phyloP scores from a whole-genome alignment of 352 stramenopile genomes.

The Pythium dissotocum region DNA sequence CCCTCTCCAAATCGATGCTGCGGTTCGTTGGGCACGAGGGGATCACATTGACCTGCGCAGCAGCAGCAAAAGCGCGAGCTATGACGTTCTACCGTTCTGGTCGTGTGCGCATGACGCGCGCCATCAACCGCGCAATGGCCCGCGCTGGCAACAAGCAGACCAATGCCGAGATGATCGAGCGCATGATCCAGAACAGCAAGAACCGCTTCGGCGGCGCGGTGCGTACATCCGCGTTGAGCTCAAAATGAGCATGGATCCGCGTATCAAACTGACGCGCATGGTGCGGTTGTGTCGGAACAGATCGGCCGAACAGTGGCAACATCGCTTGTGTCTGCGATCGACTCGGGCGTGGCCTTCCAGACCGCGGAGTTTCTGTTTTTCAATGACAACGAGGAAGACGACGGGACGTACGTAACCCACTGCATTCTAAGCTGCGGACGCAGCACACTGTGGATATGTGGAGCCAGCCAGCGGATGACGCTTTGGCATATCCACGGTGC shows the following conservation, averaged over 20 bases:
- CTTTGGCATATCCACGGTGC: not conserved
- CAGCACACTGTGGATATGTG: not conserved
- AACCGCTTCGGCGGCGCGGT: slow-evolving; percentile 66
- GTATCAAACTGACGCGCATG: not conserved
- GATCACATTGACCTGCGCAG: slow-evolving; percentile 21
- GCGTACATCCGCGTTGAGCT: slow-evolving; percentile 21
- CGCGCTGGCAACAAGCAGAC: slow-evolving; percentile 51
- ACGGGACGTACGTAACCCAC: slow-evolving; percentile 63
- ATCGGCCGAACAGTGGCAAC: slow-evolving; percentile 50
- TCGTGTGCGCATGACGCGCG: slow-evolving; percentile 65
- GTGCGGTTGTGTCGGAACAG: slow-evolving; percentile 24
- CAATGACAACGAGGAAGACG: slow-evolving; percentile 72
- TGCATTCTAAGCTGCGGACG: not conserved
- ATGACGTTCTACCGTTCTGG: slow-evolving; percentile 79
- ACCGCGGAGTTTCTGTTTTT: slow-evolving; percentile 75
- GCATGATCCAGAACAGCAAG: slow-evolving; percentile 63
- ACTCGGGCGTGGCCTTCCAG: slow-evolving; percentile 60
- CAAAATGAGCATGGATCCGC: not conserved
- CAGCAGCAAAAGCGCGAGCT: slow-evolving; percentile 1
- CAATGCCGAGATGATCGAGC: slow-evolving; percentile 52
- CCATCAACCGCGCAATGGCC: slow-evolving; percentile 58
- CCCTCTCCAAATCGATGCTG: slow-evolving; percentile 20
- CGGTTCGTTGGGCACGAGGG: slow-evolving; percentile 23
- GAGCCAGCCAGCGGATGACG: slow-evolving; percentile 4
- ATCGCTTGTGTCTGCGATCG: slow-evolving; percentile 46